Evolutionary conservation across 495 filamentous ascomycete species (phyloP), one percentile per base, ranked within the genome.

Genomic region (Coniosporium apollinis): DNA sequence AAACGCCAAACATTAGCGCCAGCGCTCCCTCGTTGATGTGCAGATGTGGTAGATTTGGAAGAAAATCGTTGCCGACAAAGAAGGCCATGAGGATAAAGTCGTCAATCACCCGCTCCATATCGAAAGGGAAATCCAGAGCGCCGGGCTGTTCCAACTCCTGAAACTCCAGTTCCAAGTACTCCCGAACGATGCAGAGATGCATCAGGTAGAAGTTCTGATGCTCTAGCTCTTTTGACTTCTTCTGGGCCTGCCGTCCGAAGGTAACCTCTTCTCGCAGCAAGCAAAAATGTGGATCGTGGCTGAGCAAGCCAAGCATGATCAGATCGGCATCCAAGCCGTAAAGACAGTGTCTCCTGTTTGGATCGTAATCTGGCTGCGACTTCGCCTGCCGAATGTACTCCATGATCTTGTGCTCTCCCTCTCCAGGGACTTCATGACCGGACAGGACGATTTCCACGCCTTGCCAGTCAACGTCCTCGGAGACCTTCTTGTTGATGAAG

Each of bases 371-470:
- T 3, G 82, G 79, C 51, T 99, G 91, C 28, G 86, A 81, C 64
- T 96, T 96, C 21, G 89, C 77, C 50, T 85, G 76, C 39, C 91
- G 79, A 54, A 99, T 99, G 54, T 96, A 96, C 56, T 99, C 91
- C 91, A 96, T 99, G 55, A 99, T 93, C 62, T 99, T 99, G 62
- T 97, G 89, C 58, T 97, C 91, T 36, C 91, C 91, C 58, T 99
- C 91, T 36, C 91, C 91, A 0, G 91, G 91, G n/a, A 94, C 86
- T 62, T 99, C 91, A 55, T 96, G 91, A 19, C 91, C 91, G 4
- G 91, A 99, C 28, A 99, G 68, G 16, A 99, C 81, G 46, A 99
- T 78, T 40, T 99, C 86, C 28, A 87, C 82, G 21, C 77, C 79
- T 57, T 99, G 87, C 91, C 91, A 96, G 38, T 99, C 87, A 18